phyloP scores from a whole-genome alignment of 2,329 filamentous ascomycete species.

The Penicillium polonicum region DNA sequence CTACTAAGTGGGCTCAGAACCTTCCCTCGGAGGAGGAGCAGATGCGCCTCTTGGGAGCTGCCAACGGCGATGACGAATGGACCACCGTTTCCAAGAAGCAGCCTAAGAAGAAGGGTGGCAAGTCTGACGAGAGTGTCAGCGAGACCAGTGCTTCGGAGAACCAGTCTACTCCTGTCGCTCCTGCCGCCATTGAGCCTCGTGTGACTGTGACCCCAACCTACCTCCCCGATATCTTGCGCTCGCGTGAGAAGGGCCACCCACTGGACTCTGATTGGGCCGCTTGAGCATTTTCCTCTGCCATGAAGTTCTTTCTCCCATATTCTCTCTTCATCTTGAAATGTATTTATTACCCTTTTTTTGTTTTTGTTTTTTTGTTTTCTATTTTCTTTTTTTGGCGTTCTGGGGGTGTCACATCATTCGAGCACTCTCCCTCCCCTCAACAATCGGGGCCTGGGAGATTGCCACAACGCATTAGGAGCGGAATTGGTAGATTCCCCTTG shows the following conservation, averaged over 20 bases:
- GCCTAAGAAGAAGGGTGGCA: conserved; percentile 50
- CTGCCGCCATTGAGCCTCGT: conserved; percentile 33
- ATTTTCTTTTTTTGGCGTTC: conserved; percentile 35
- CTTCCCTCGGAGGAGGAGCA: conserved; percentile 63
- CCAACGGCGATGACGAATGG: conserved; percentile 56
- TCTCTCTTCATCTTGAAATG: conserved; percentile 26
- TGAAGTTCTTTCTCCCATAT: conserved; percentile 7
- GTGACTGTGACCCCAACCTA: conserved; percentile 39
- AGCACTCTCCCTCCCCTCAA: conserved; percentile 20
- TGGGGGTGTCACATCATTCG: conserved; percentile 30
- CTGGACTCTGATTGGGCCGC: conserved; percentile 48
- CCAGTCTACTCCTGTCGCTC: conserved; percentile 26
- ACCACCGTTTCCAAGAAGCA: conserved; percentile 61
- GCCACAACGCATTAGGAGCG: conserved; percentile 16
- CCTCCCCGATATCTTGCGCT: conserved; percentile 33
- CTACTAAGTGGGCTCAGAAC: conserved; percentile 47
- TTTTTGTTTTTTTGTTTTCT: not conserved
- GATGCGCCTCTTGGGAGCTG: conserved; percentile 51
- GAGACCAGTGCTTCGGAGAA: conserved; percentile 45
- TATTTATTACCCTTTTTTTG: conserved; percentile 34
- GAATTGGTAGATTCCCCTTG: conserved; percentile 11
- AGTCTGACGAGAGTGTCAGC: conserved; percentile 44
- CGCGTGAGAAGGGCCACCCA: conserved; percentile 42
- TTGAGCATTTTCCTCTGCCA: conserved; percentile 16
- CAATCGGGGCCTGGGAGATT: conserved; percentile 17